These are phyloP conservation scores for Phtheirospermum japonicum DNA, from an alignment of 257 asterid species.

Conservation along the genomic window DNA sequence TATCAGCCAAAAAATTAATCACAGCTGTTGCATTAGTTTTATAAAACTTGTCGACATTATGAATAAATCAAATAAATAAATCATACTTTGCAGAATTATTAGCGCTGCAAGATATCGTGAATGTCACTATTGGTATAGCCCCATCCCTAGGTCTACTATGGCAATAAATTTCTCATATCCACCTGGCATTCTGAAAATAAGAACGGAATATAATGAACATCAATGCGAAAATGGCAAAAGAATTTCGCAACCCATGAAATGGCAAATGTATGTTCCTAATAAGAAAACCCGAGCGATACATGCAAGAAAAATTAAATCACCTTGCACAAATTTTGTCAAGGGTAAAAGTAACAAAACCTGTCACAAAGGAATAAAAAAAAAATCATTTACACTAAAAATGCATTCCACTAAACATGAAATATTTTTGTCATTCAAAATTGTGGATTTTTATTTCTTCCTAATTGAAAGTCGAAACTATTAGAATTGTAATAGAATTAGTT, in stretches of 20 bases:
- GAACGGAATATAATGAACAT: neutral
- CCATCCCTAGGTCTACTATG: constrained; percentile 80
- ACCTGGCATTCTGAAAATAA: constrained; percentile 33
- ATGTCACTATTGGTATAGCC: constrained; percentile 68
- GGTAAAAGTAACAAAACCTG: constrained; percentile 78
- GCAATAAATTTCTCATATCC: constrained; percentile 82
- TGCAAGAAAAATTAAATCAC: constrained; percentile 31
- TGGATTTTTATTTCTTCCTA: neutral
- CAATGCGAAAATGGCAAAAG: neutral
- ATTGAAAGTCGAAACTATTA: neutral
- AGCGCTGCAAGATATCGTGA: constrained; percentile 77
- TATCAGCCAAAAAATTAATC: no score
- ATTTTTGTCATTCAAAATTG: neutral
- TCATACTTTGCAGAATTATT: constrained; percentile 67
- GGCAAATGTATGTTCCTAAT: neutral
- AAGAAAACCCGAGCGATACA: neutral
- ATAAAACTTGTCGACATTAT: neutral
- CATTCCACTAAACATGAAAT: neutral
- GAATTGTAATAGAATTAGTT: neutral
- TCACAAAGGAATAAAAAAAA: constrained; percentile 13
- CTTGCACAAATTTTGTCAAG: constrained; percentile 83
- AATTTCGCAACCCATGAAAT: neutral
- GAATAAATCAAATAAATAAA: no score
- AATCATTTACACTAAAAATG: neutral
- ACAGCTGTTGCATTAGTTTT: neutral